Percentiles rank a stretch among this genome's conserved stretches.
phyloP scores from a whole-genome alignment of 2,329 filamentous ascomycete genomes.

The Fusarium liriodendri region DNA sequence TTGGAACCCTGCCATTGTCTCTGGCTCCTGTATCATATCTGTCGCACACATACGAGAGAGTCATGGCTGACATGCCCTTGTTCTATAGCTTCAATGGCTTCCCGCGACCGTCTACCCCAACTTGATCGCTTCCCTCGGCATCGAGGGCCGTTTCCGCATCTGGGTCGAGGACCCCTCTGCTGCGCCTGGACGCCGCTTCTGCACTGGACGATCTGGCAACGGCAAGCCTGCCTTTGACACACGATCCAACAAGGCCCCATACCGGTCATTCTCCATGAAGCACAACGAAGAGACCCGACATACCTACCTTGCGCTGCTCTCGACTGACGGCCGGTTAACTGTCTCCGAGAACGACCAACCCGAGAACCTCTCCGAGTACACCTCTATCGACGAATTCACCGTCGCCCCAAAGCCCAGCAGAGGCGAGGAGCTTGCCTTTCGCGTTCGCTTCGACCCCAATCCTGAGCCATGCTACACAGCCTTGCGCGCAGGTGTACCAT shows the following conservation, averaged over 20 bases:
- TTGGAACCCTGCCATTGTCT: slow-evolving; percentile 34
- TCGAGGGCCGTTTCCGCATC: slow-evolving; percentile 89
- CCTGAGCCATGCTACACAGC: slow-evolving; percentile 82
- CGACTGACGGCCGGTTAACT: slow-evolving; percentile 81
- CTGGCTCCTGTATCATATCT: slow-evolving; percentile 20
- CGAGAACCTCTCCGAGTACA: slow-evolving; percentile 83
- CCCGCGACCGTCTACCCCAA: slow-evolving; percentile 88
- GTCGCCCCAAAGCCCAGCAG: slow-evolving; percentile 77
- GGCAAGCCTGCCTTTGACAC: slow-evolving; percentile 67
- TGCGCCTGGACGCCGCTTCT: slow-evolving; percentile 84
- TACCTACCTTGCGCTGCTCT: slow-evolving; percentile 87
- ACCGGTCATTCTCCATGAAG: slow-evolving; percentile 87
- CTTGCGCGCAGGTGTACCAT: slow-evolving; percentile 82
- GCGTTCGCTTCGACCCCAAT: slow-evolving; percentile 89
- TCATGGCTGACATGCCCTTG: slow-evolving; percentile 16
- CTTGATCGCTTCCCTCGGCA: slow-evolving; percentile 86
- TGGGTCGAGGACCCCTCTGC: slow-evolving; percentile 93
- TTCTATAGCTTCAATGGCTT: slow-evolving; percentile 85
- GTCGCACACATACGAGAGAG: slow-evolving; percentile 18
- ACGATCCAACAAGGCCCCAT: slow-evolving; percentile 69
- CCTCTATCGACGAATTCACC: slow-evolving; percentile 78
- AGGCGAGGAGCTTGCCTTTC: slow-evolving; percentile 89
- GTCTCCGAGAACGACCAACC: slow-evolving; percentile 89
- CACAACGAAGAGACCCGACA: slow-evolving; percentile 82
- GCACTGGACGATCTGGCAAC: slow-evolving; percentile 62